Conservation (phyloP, 108 stramenopile genomes). For the Skeletonema marinoi region DNA sequence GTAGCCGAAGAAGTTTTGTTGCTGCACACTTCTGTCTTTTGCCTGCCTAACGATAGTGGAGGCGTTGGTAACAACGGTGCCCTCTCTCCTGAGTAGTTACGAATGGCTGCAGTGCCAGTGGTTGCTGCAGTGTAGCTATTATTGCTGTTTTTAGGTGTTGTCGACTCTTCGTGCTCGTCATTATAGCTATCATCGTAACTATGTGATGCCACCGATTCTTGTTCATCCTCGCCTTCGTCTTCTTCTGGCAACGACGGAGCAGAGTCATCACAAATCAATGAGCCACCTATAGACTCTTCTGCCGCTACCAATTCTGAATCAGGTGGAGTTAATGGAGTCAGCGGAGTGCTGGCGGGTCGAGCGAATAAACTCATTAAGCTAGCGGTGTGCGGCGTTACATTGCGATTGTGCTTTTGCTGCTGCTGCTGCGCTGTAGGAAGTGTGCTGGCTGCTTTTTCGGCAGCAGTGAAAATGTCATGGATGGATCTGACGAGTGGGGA, state of each 20-base stretch:
- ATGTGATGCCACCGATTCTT: neutral
- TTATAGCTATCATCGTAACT: neutral
- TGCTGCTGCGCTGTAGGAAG: neutral
- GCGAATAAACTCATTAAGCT: slow-evolving; percentile 35
- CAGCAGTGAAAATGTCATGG: neutral
- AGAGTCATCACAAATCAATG: neutral
- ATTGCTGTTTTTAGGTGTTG: neutral
- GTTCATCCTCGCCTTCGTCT: neutral
- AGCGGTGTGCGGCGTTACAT: slow-evolving; percentile 29
- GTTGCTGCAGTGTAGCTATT: neutral
- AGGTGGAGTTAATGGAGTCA: slow-evolving; percentile 6
- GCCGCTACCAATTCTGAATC: neutral
- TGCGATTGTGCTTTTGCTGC: slow-evolving; percentile 12
- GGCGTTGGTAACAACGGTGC: neutral
- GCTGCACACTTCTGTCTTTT: neutral
- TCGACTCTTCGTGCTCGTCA: neutral
- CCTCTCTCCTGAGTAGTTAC: neutral
- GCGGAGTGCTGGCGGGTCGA: slow-evolving; percentile 13
- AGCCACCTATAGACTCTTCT: neutral
- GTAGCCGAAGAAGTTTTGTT: neutral
- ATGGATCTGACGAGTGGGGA: neutral
- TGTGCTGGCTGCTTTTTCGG: neutral
- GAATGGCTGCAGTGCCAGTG: neutral
- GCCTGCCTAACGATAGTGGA: neutral
- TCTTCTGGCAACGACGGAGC: neutral